Base-by-base conservation (phyloP, 257 asterid species). In the Fraxinus quadrangulata region DNA sequence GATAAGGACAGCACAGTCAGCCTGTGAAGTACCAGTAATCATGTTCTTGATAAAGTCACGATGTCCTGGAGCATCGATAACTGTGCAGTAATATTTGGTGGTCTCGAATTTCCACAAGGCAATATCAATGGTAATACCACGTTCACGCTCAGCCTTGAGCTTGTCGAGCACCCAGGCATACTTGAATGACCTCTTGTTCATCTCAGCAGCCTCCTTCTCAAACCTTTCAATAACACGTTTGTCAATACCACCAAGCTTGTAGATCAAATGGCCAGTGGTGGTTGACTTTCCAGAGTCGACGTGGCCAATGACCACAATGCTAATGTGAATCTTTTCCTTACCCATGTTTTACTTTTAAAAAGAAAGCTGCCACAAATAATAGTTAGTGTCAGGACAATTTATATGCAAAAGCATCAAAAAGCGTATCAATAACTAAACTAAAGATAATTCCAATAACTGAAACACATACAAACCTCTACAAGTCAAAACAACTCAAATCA, bases 51-150 rank as follows among this genome's bases (percentile, higher is more conserved):
- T 90, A 11, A 92, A 92, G 77, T 92, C 97, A 70, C 97, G 93
- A 68, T 92, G 97, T 33, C 97, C 97, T 34, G 97, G 97, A 1
- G 97, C 97, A 83, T 92, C 97, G 66, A 92, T 92, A 73, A 92
- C 97, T 0, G 96, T 92, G 88, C 97, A 92, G 86, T 90, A 92
- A 83, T 92, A 92, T 86, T 92, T 92, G 75, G 94, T 92, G 65
- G 97, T 92, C 90, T 92, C 97, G 23, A 92, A 92, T 84, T 92
- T 92, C 97, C 97, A 92, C 89, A 92, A 67, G 75, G 97, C 97
- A 75, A 92, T 92, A 79, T 92, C 96, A 39, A 92, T 92, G 54
- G 97, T 92, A 5, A 92, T 92, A 83, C 96, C 97, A 77, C 96
- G 97, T 56, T 92, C 97, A 23, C 94, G 97, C 86, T 92, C 97